These are phyloP conservation scores for Mycena galericulata DNA, from an alignment of 768 basidiomycete species.

Conservation along the genomic window DNA sequence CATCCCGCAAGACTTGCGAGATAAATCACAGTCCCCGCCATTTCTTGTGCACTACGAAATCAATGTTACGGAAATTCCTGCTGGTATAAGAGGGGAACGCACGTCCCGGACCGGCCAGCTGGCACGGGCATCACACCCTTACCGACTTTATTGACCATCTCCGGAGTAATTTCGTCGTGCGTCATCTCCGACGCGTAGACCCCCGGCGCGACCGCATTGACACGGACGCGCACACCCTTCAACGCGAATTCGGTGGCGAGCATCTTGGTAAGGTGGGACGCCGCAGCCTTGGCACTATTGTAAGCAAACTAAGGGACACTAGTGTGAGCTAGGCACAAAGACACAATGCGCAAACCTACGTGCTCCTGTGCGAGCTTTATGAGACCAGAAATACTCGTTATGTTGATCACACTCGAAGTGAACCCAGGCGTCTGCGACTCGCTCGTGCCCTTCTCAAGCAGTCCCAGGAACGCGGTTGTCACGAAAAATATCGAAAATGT, in stretches of 20 bases:
- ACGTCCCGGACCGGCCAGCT: conserved; percentile 73
- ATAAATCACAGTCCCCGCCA: conserved; percentile 83
- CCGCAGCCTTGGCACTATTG: conserved; percentile 85
- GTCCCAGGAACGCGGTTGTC: conserved; percentile 79
- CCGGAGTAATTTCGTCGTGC: conserved; percentile 56
- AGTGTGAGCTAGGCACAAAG: neutral
- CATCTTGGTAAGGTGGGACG: conserved; percentile 81
- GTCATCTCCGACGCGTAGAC: conserved; percentile 86
- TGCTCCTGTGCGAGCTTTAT: conserved; percentile 81
- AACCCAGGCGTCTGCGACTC: conserved; percentile 60
- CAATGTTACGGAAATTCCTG: neutral
- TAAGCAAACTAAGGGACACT: conserved; percentile 71
- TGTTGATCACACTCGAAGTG: conserved; percentile 79
- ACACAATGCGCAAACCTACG: conserved; percentile 55
- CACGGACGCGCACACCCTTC: conserved; percentile 74
- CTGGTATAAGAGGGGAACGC: conserved; percentile 45
- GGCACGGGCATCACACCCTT: conserved; percentile 74
- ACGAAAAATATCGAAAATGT: conserved; percentile 83
- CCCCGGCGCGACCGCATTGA: conserved; percentile 82
- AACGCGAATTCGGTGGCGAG: conserved; percentile 81
- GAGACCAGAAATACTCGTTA: conserved; percentile 81
- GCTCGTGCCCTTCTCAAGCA: conserved; percentile 78
- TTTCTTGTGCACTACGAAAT: conserved; percentile 68
- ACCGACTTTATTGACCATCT: conserved; percentile 64
- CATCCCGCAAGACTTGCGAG: conserved; percentile 79